Conservation (phyloP, 768 basidiomycete genomes). For the Amanita pallidorosea region DNA sequence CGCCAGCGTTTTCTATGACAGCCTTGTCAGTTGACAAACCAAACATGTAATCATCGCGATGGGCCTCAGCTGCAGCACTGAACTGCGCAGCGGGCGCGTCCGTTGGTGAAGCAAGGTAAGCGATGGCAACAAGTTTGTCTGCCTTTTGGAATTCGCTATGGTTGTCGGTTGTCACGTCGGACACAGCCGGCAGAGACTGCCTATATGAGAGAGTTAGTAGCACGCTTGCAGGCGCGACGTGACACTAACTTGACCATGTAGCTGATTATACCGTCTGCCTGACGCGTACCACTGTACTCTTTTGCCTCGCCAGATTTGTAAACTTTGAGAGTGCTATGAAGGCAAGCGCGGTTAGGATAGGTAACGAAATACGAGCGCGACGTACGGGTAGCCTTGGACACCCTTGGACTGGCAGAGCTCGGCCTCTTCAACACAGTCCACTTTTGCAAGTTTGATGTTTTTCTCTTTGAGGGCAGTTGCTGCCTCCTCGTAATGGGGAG, state of each 20-base stretch:
- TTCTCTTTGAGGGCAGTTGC: conserved; percentile 88
- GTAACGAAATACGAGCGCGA: conserved; percentile 4
- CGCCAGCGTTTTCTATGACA: conserved; percentile 56
- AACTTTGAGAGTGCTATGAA: conserved; percentile 65
- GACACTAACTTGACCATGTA: conserved; percentile 88
- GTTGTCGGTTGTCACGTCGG: conserved; percentile 65
- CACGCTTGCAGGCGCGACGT: neutral
- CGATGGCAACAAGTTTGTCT: conserved; percentile 86
- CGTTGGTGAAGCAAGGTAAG: conserved; percentile 70
- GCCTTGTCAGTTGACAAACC: conserved; percentile 71
- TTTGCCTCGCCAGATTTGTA: conserved; percentile 74
- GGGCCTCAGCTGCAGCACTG: conserved; percentile 68
- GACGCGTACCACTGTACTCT: conserved; percentile 84
- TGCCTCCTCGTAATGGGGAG: conserved; percentile 90
- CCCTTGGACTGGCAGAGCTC: conserved; percentile 86
- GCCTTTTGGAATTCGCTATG: conserved; percentile 77
- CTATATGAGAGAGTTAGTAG: conserved; percentile 21
- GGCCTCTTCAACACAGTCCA: conserved; percentile 91
- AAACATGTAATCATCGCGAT: conserved; percentile 92
- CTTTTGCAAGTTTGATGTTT: conserved; percentile 86
- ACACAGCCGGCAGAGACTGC: conserved; percentile 91
- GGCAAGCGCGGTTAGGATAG: neutral
- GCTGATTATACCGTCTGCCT: conserved; percentile 91
- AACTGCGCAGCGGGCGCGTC: conserved; percentile 65
- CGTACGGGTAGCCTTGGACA: conserved; percentile 91